Evolutionary conservation across 2,329 filamentous ascomycete species (phyloP), one percentile per base, ranked within the genome.

Genomic region (Colletotrichum tropicale): DNA sequence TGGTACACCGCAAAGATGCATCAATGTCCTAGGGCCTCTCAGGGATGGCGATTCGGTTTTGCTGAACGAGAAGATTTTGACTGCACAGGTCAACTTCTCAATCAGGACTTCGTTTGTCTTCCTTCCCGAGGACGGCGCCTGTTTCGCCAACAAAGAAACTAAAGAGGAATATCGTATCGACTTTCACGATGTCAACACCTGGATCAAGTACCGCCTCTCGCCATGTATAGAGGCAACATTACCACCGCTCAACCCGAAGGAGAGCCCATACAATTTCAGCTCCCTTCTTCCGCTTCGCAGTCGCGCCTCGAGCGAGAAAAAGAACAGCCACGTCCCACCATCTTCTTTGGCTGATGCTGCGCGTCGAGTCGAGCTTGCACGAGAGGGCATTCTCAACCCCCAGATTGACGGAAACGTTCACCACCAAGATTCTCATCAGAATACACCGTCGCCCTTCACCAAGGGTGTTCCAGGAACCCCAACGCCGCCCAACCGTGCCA

Each of bases 21-120:
- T 98, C 82, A 98, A 98, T 82, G 97, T 98, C 67, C 89, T 98
- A 6, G 96, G 96, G 0, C 96, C 96, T 1, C 84, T 98, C 15
- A 93, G 96, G 43, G 96, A 98, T 80, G 96, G 96, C n/a, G 96
- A 98, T 81, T 94, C 96, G 21, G 96, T 98, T 1, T 89, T 98
- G 1, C 89, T 98, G 75, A 98, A 96, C 80, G 96, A 96, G 76
- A 95, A 95, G 78, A 94, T 98, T 1, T 89, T 98, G 18, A 98
- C 96, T 1, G 96, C 96, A 0, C 95, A 97, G 81, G 96, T 98
- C 79, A 98, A 98, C 84, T 98, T 98, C 81, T 96, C 94, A 0
- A 92, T 98, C 66, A 91, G 96, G 9, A 98, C 96, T 0, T 96
- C 93, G 56, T 98, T 95, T 81, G 92, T 93, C 13, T 92, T 98